Evolutionary conservation across 139 green algal species (phyloP).

Genomic region (Tetraselmis striata): DNA sequence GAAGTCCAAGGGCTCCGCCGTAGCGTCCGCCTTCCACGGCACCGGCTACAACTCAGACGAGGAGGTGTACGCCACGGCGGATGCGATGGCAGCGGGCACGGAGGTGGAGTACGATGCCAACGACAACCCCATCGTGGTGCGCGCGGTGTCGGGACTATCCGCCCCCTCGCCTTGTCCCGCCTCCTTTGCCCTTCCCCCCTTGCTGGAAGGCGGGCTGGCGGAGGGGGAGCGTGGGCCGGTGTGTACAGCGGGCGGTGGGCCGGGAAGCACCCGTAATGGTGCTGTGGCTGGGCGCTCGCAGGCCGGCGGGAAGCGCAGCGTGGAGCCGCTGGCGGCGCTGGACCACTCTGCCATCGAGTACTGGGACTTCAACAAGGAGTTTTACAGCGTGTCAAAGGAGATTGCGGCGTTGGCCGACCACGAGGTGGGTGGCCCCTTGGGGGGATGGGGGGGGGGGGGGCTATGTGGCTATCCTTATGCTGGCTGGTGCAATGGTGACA

Average conservation of each 20-base stretch:
- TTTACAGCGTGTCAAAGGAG: conserved; percentile 62
- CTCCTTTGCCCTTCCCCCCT: too few species aligned
- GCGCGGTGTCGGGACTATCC: too few species aligned
- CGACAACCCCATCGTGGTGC: conserved; percentile 30
- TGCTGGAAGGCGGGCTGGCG: too few species aligned
- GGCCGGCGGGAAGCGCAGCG: conserved; percentile 18
- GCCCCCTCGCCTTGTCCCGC: too few species aligned
- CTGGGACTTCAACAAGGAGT: conserved; percentile 72
- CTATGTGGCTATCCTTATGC: too few species aligned
- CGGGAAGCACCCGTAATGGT: too few species aligned
- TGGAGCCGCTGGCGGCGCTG: conserved; percentile 51
- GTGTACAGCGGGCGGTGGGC: too few species aligned
- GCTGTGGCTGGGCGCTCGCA: too few species aligned
- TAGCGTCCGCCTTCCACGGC: neutral
- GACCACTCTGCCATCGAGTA: conserved; percentile 64
- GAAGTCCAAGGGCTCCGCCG: neutral
- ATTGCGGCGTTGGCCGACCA: conserved; percentile 52
- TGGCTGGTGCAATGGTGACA: too few species aligned
- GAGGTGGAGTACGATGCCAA: conserved; percentile 33
- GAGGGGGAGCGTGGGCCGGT: neutral
- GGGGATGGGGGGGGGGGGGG: neutral
- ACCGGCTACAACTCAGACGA: conserved; percentile 53
- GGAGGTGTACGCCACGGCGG: conserved; percentile 69
- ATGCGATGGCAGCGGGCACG: conserved; percentile 21
- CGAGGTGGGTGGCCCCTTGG: conserved; percentile 42